phyloP scores from a whole-genome alignment of 1,284 basidiomycete genomes.

The Malassezia nana region DNA sequence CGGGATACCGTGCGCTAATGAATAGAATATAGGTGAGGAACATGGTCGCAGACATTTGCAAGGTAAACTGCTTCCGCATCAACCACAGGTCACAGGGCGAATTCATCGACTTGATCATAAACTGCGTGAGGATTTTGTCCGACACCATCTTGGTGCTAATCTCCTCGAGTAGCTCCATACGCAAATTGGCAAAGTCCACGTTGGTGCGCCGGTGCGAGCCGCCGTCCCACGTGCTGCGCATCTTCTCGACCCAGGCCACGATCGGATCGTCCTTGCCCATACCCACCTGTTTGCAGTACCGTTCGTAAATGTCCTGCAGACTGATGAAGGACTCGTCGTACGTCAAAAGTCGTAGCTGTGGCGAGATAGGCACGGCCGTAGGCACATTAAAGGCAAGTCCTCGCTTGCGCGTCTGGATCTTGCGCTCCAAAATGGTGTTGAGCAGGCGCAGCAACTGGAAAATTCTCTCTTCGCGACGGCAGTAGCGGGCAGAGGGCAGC shows the following conservation, averaged over 20 bases:
- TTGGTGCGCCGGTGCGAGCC: constrained; percentile 24
- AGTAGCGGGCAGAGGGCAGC: constrained; percentile 73
- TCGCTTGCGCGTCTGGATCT: constrained; percentile 87
- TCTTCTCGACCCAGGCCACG: constrained; percentile 46
- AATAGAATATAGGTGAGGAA: constrained; percentile 89
- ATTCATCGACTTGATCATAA: constrained; percentile 77
- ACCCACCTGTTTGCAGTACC: constrained; percentile 67
- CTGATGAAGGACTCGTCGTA: constrained; percentile 83
- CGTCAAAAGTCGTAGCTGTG: constrained; percentile 74
- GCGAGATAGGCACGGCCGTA: constrained; percentile 72
- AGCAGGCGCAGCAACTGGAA: constrained; percentile 86
- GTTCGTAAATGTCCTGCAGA: constrained; percentile 87
- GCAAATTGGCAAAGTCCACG: constrained; percentile 61
- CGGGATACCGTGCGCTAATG: constrained; percentile 71
- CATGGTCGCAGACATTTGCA: constrained; percentile 74
- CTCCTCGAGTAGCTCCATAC: constrained; percentile 85
- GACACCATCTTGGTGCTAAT: constrained; percentile 80
- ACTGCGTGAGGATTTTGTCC: constrained; percentile 77
- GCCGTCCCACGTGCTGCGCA: constrained; percentile 39
- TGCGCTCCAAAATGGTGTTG: constrained; percentile 57
- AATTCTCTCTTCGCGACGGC: constrained; percentile 82
- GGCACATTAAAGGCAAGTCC: constrained; percentile 87
- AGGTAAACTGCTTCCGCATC: constrained; percentile 91
- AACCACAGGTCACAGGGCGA: constrained; percentile 82
- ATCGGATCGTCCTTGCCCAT: constrained; percentile 76